These are phyloP conservation scores for Fonsecaea multimorphosa DNA, from an alignment of 2,329 filamentous ascomycete species.

Conservation along the genomic window DNA sequence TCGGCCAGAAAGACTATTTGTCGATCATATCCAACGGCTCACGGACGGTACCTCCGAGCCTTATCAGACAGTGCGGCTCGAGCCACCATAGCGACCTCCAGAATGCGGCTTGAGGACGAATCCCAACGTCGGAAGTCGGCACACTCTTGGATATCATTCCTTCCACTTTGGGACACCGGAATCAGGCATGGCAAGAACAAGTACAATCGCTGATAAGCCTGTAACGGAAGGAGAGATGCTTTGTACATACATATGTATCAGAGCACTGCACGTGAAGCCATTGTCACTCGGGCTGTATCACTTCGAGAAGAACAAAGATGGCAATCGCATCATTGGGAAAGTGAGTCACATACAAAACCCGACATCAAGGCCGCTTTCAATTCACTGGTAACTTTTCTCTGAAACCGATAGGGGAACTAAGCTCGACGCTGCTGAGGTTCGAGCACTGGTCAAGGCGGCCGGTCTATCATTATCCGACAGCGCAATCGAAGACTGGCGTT, in stretches of 20 bases:
- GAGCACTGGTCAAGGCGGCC: slow-evolving; percentile 1
- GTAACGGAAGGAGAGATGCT: not conserved
- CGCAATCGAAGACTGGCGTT: slow-evolving; percentile 14
- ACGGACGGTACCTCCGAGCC: not conserved
- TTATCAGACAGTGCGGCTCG: not conserved
- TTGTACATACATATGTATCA: not conserved
- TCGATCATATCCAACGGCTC: not conserved
- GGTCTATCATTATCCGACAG: slow-evolving; percentile 11
- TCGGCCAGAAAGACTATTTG: not conserved
- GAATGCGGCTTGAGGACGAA: not conserved
- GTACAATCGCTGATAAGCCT: not conserved
- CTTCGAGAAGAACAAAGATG: not conserved
- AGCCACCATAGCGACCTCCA: not conserved
- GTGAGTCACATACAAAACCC: not conserved
- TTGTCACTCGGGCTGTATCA: not conserved
- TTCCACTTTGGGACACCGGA: not conserved
- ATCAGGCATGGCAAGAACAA: not conserved
- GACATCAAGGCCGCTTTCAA: not conserved
- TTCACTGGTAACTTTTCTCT: not conserved
- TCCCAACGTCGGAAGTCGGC: not conserved
- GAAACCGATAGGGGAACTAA: not conserved
- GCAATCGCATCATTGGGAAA: slow-evolving; percentile 4
- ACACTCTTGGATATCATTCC: not conserved
- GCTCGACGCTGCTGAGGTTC: slow-evolving; percentile 16
- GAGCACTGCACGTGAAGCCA: not conserved